Evolutionary conservation across 2,329 filamentous ascomycete genomes (phyloP), one percentile per base, ranked within the genome.

Genomic region (Colletotrichum sp.): DNA sequence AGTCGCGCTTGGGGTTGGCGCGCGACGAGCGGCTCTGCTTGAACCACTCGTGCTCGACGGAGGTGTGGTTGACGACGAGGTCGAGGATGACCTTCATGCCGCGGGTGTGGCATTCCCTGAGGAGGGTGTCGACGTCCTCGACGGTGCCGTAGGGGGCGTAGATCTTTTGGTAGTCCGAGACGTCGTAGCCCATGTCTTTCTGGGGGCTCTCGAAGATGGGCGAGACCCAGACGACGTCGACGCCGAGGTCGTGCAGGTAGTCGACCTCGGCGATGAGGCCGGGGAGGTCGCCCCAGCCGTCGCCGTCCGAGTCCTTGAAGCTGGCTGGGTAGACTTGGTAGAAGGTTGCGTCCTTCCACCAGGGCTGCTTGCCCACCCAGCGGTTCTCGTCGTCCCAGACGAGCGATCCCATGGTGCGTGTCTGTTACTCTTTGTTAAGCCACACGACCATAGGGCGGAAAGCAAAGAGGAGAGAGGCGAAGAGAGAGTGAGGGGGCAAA

Each of bases 61-160:
- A 86, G 0, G 93, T 95, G 80, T 95, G 94, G 73, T 95, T 95
- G 22, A 95, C 90, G 0, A 95, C 94, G 9, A 95, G 85, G 78
- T 95, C 93, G 78, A 95, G 90, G 12, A 95, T 89, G 10, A 95
- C 84, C 80, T 92, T 93, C 86, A 95, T 92, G 1, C 88, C 90
- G 4, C 91, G 85, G 6, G 85, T 78, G 75, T 95, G 92, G 48
- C 90, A 90, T 13, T 90, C 90, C 24, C 86, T 77, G n/a, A 94
- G 90, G 34, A 95, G 82, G 0, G 84, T 83, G 66, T 95, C 92
- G 30, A 95, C 90, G 81, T 95, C 93, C 59, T 88, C 86, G 15
- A 95, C 85, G 2, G 91, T 93, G 7, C 94, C 94, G 77, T 94
- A 95, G 2, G 90, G 89, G 1, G 89, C 87, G 76, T 94, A 90